Conservation (phyloP, 2,329 filamentous ascomycete genomes). For the Penicillium sp. region DNA sequence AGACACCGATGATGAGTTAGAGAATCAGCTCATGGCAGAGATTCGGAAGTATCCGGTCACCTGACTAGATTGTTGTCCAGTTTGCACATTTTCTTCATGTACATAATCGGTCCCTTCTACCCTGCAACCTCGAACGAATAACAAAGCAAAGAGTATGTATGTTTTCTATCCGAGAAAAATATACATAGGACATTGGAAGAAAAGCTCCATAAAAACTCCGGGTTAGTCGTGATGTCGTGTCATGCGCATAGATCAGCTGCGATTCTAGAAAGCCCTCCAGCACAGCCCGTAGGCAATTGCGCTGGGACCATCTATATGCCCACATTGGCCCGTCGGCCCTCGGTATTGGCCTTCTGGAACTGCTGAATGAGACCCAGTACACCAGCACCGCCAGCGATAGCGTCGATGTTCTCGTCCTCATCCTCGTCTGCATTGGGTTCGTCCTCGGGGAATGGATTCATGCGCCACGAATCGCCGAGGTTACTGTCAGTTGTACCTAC, state of each 20-base stretch:
- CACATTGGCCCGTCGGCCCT: conserved; percentile 35
- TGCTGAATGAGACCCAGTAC: conserved; percentile 63
- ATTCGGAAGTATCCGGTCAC: no score
- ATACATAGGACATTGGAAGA: background rate
- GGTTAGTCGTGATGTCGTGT: background rate
- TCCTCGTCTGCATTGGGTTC: conserved; percentile 41
- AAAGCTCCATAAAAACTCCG: background rate
- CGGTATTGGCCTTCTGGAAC: conserved; percentile 55
- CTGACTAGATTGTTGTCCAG: no score
- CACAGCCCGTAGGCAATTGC: background rate
- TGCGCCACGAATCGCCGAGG: conserved; percentile 51
- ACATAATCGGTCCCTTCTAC: no score
- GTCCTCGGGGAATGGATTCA: conserved; percentile 38
- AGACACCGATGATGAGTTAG: no score
- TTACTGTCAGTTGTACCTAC: conserved; percentile 51
- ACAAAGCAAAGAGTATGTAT: no score
- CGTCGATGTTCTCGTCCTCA: conserved; percentile 46
- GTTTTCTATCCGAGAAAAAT: background rate
- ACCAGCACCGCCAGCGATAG: conserved; percentile 48
- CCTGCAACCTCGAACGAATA: no score
- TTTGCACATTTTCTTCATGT: no score
- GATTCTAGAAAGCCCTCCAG: background rate
- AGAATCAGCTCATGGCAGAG: no score
- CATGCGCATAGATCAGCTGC: background rate
- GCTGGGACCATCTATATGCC: conserved; percentile 25